Evolutionary conservation across 2,329 filamentous ascomycete species (phyloP).

Genomic region (Pseudogymnoascus destructans): DNA sequence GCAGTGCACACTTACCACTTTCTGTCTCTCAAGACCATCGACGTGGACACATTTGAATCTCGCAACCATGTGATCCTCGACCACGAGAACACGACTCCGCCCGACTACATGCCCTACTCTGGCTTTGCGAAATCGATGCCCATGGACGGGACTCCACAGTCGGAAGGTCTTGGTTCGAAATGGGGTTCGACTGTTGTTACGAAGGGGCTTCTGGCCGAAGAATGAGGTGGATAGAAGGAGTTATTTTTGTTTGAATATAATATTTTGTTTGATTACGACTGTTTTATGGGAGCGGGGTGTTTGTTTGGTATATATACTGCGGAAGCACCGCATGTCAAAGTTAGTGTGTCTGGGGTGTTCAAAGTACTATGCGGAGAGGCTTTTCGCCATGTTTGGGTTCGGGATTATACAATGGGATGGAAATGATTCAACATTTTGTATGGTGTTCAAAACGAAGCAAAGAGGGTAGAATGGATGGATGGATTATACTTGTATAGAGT

Average conservation of each 20-base stretch:
- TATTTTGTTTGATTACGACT: not conserved
- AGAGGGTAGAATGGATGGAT: not conserved
- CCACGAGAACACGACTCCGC: not conserved
- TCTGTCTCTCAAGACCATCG: constrained; percentile 31
- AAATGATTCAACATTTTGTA: not conserved
- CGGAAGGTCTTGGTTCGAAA: not conserved
- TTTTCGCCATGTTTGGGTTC: not conserved
- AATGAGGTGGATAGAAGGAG: not conserved
- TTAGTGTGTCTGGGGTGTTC: not conserved
- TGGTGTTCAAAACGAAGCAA: not conserved
- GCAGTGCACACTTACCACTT: constrained; percentile 44
- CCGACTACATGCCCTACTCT: constrained; percentile 3
- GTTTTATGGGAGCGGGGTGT: not conserved
- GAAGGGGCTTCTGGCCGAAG: not conserved
- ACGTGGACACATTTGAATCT: constrained; percentile 32
- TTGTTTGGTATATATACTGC: not conserved
- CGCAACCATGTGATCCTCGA: constrained; percentile 20
- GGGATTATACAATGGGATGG: not conserved
- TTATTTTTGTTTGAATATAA: not conserved
- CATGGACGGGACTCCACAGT: not conserved
- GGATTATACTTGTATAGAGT: constrained; percentile 3
- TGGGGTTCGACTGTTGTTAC: not conserved
- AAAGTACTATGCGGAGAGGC: not conserved
- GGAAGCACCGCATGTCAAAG: not conserved
- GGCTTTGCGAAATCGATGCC: constrained; percentile 1